Conservation (phyloP, 441 rosid genomes). For the Erodium texanum region DNA sequence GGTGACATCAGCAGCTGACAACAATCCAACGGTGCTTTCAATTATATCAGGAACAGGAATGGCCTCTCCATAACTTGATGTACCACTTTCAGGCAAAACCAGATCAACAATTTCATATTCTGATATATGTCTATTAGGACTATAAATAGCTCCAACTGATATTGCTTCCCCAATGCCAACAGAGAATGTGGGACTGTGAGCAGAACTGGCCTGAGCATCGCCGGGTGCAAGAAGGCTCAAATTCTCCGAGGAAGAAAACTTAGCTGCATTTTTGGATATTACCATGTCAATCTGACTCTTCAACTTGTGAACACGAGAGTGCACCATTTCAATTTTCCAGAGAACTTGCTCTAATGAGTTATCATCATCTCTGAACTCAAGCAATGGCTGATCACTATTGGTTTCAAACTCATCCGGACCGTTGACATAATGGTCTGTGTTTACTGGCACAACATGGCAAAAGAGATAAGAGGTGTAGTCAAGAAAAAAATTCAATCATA, state of each 20-base stretch:
- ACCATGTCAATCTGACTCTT: slow-evolving; percentile 51
- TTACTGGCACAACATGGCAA: slow-evolving; percentile 25
- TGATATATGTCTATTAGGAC: slow-evolving; percentile 34
- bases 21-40: slow-evolving; percentile 79
- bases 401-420: slow-evolving; percentile 29
- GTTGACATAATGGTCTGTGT: slow-evolving; percentile 32
- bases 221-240: slow-evolving; percentile 61
- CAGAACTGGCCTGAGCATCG: slow-evolving; percentile 64
- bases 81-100: slow-evolving; percentile 48
- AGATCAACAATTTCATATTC: slow-evolving; percentile 51
- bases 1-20: slow-evolving; percentile 72
- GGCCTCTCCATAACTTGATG: slow-evolving; percentile 53
- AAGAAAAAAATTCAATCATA: background rate
- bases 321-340: slow-evolving; percentile 51
- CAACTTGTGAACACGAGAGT: slow-evolving; percentile 55
- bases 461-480: slow-evolving; percentile 5
- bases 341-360: slow-evolving; percentile 51
- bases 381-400: slow-evolving; percentile 30
- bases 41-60: slow-evolving; percentile 79
- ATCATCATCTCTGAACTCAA: slow-evolving; percentile 44
- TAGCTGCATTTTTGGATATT: slow-evolving; percentile 57
- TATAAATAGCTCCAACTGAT: slow-evolving; percentile 42
- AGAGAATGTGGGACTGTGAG: slow-evolving; percentile 75
- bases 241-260: slow-evolving; percentile 83
- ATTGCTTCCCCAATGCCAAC: slow-evolving; percentile 56